Evolutionary conservation across 2,329 filamentous ascomycete genomes (phyloP), one percentile per base, ranked within the genome.

Genomic region (Fusarium musae): DNA sequence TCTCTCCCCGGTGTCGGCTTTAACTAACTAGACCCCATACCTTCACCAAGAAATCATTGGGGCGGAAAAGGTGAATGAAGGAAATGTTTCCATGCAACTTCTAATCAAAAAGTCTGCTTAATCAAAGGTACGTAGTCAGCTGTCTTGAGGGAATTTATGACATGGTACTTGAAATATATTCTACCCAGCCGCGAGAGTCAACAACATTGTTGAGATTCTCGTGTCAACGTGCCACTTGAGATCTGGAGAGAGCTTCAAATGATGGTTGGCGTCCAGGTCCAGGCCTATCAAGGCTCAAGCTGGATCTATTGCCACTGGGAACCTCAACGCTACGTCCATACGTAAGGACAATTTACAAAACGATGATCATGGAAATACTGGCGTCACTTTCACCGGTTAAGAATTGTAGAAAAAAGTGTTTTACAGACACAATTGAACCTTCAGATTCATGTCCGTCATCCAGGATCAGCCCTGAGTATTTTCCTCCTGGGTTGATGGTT

Each of bases 1-100:
- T 66, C 71, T 43, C 63, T 61, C 69, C 73, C 76, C 76, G 75
- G 75, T 77, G 73, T 77, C 74, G 76, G 76, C 76, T 77, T 62
- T 34, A 26, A 52, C 47, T 36, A 34, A 23, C 23, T 23, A 23
- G 37, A 73, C 34, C 61, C 66, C 62, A 30, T 39, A 62, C 28
- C 59, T 66, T 66, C 62, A 58, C n/a, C 30, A 63, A 69, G 62
- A 73, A 75, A 66, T 57, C 52, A 78, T 75, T 74, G 76, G 74
- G 70, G 73, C 74, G 73, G 74, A 49, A 78, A 69, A 74, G 49
- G 36, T n/a, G 61, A 52, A 44, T 19, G 42, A 50, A 59, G 23
- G 36, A 53, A 37, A 42, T 34, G 32, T 49, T 62, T 70, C 42
- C 46, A 56, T 63, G 40, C 52, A 59, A 47, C 40, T 42, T 46